A percentile compares a stretch with the other conserved stretches of the same genome.
phyloP scores from a whole-genome alignment of 1,284 basidiomycete genomes.

The Pascua guehoae region DNA sequence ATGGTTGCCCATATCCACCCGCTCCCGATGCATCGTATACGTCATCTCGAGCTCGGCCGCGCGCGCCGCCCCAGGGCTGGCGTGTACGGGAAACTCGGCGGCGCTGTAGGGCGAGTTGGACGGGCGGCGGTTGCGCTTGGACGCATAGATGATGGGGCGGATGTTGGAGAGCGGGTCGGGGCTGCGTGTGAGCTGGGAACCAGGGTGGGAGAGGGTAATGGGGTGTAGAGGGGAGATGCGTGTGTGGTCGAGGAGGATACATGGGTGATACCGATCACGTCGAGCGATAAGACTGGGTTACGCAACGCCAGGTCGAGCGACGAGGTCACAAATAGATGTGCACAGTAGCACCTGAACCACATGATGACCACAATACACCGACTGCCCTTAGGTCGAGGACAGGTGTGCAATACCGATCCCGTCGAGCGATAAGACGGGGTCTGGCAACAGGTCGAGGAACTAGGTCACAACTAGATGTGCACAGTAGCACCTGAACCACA shows the following conservation, averaged over 20 bases:
- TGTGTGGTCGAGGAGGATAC: slow-evolving; percentile 31
- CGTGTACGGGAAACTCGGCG: slow-evolving; percentile 33
- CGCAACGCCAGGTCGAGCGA: too few species aligned
- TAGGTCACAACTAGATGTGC: too few species aligned
- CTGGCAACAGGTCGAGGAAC: too few species aligned
- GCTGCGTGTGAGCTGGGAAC: slow-evolving; percentile 14
- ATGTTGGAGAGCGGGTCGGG: slow-evolving; percentile 46
- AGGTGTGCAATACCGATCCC: too few species aligned
- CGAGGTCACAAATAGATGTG: too few species aligned
- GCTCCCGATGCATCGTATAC: slow-evolving; percentile 37
- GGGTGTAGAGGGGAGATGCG: slow-evolving; percentile 3
- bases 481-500: too few species aligned
- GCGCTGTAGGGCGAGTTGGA: slow-evolving; percentile 38
- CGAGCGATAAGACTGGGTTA: not conserved
- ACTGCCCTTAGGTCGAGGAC: too few species aligned
- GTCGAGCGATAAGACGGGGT: too few species aligned
- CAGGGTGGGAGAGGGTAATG: not conserved
- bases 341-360: too few species aligned
- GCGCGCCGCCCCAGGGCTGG: slow-evolving; percentile 8
- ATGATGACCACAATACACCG: too few species aligned
- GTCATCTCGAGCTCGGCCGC: slow-evolving; percentile 38
- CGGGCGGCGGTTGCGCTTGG: slow-evolving; percentile 25
- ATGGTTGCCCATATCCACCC: slow-evolving; percentile 45
- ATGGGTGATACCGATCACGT: slow-evolving; percentile 18
- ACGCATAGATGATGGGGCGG: slow-evolving; percentile 43